A percentile compares a stretch with the other conserved stretches of the same genome.
Evolutionary conservation across 441 rosid genomes (phyloP).

Genomic region (Gossypium laxum): DNA sequence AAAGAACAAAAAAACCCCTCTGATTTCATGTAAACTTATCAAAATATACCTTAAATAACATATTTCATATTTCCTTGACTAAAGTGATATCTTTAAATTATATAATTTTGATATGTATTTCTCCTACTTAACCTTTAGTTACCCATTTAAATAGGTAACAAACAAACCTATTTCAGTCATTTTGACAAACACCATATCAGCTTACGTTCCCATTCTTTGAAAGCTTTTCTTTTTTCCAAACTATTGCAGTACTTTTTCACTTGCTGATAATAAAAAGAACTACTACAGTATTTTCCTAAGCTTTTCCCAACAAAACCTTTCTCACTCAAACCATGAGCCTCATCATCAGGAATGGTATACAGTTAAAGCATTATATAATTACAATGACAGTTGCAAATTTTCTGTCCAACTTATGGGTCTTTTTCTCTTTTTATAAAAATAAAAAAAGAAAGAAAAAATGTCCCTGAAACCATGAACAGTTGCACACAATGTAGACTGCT

Average conservation of each 20-base stretch:
- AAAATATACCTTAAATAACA: conserved; percentile 1
- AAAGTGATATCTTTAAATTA: neutral
- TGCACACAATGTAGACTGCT: neutral
- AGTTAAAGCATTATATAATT: neutral
- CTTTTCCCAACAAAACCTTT: neutral
- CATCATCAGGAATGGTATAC: neutral
- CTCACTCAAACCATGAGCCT: neutral
- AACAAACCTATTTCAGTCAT: conserved; percentile 1
- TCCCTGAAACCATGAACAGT: neutral
- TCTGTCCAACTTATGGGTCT: neutral
- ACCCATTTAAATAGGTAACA: neutral
- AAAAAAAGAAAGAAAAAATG: neutral
- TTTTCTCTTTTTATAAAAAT: neutral
- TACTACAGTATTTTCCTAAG: neutral
- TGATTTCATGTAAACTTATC: neutral
- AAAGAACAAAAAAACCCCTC: neutral
- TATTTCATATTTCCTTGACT: neutral
- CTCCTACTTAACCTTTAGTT: neutral
- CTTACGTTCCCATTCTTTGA: neutral
- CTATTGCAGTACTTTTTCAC: neutral
- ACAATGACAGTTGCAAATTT: neutral
- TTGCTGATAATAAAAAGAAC: neutral
- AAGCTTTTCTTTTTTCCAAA: neutral
- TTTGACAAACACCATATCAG: neutral
- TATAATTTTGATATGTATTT: neutral